Percentiles rank a stretch among this genome's conserved stretches.
These are phyloP conservation scores for Sporisorium graminicola DNA, from an alignment of 1,284 basidiomycete species.

Conservation along the genomic window DNA sequence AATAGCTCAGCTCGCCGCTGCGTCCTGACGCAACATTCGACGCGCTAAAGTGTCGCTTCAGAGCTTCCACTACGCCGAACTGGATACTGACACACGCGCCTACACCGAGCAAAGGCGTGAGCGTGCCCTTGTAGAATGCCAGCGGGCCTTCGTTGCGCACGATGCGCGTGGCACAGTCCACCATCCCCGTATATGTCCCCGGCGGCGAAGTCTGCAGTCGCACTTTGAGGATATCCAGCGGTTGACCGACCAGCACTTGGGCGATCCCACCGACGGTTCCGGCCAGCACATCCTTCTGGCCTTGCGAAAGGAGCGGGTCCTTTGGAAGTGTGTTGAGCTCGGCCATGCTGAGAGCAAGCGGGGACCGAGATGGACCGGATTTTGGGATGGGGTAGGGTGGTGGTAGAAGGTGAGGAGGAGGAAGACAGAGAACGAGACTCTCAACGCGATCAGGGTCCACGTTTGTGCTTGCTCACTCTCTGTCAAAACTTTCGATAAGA, in stretches of 20 bases:
- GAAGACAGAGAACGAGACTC: background rate
- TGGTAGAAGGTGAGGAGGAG: background rate
- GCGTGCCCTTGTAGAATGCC: slow-evolving; percentile 98
- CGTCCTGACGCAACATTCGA: slow-evolving; percentile 8
- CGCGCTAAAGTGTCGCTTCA: slow-evolving; percentile 83
- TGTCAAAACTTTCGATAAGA: background rate
- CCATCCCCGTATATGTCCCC: slow-evolving; percentile 87
- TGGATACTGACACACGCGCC: slow-evolving; percentile 96
- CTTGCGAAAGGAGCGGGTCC: slow-evolving; percentile 43
- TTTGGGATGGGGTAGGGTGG: background rate
- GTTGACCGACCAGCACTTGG: slow-evolving; percentile 92
- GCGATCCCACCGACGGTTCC: slow-evolving; percentile 82
- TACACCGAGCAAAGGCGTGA: slow-evolving; percentile 92
- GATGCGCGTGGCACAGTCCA: slow-evolving; percentile 88
- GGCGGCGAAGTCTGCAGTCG: slow-evolving; percentile 94
- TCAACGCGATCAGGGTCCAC: background rate
- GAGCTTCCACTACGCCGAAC: slow-evolving; percentile 89
- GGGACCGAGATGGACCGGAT: no score
- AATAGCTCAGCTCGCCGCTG: slow-evolving; percentile 72
- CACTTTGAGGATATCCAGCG: slow-evolving; percentile 95
- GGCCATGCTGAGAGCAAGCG: slow-evolving; percentile 18
- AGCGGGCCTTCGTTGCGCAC: slow-evolving; percentile 90
- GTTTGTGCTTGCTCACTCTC: background rate
- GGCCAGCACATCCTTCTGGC: slow-evolving; percentile 53
- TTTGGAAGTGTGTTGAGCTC: slow-evolving; percentile 42